phyloP scores from a whole-genome alignment of 345 rosid genomes.

The Eucalyptus erythrocorys region DNA sequence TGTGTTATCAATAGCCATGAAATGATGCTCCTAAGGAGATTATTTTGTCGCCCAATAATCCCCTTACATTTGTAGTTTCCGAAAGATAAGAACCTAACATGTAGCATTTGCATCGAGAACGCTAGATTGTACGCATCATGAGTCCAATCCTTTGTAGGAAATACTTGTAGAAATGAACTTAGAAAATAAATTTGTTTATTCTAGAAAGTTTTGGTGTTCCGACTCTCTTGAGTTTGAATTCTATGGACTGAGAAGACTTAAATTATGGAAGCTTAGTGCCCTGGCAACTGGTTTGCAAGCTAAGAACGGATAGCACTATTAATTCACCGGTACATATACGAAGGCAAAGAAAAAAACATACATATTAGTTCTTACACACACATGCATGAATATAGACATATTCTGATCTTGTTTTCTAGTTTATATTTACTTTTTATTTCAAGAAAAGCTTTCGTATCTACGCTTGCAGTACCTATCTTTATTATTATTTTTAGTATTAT shows the following conservation, averaged over 20 bases:
- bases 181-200: neutral
- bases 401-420: neutral
- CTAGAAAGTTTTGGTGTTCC: neutral
- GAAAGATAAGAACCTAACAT: neutral
- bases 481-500: too few relatives aligned
- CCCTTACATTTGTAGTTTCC: neutral
- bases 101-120: neutral
- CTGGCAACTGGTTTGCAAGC: neutral
- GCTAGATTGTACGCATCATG: rapidly evolving
- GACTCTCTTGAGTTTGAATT: neutral
- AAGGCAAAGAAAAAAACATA: neutral
- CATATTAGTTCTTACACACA: neutral
- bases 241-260: neutral
- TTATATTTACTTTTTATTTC: neutral
- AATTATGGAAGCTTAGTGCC: neutral
- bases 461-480: neutral
- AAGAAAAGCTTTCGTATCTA: neutral
- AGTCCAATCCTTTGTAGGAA: neutral
- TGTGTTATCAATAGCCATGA: neutral
- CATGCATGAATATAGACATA: neutral
- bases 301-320: neutral
- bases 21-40: neutral
- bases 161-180: neutral
- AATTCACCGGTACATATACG: rapidly evolving
- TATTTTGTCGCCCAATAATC: neutral